phyloP scores from a whole-genome alignment of 805 yeast species.

The Priceomyces carsonii region DNA sequence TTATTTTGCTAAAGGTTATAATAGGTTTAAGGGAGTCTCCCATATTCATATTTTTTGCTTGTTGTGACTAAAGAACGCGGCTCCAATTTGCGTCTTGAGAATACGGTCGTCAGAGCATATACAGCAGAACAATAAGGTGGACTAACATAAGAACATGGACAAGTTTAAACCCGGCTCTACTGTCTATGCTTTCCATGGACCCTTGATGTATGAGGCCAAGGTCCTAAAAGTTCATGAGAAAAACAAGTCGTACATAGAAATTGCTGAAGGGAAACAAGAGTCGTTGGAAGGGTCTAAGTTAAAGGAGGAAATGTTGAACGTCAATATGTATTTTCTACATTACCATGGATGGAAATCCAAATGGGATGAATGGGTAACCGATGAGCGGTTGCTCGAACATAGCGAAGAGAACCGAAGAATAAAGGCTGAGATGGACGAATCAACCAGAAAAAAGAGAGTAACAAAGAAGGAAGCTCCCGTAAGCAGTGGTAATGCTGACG shows the following conservation, averaged over 20 bases:
- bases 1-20: too few relatives aligned
- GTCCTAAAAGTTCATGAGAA: constrained; percentile 65
- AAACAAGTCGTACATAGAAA: constrained; percentile 38
- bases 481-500: not conserved
- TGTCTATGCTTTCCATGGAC: constrained; percentile 84
- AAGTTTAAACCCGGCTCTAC: constrained; percentile 23
- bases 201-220: constrained; percentile 85
- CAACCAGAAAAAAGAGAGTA: constrained; percentile 16
- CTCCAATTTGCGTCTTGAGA: too few relatives aligned
- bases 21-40: too few relatives aligned
- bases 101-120: too few relatives aligned
- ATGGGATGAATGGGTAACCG: constrained; percentile 96
- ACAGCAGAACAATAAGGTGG: too few relatives aligned
- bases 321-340: constrained; percentile 67
- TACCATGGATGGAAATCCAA: constrained; percentile 94
- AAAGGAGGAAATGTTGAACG: constrained; percentile 25
- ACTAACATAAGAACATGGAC: too few relatives aligned
- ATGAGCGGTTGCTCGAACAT: constrained; percentile 64
- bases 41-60: too few relatives aligned
- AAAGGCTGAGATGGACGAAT: constrained; percentile 57
- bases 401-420: constrained; percentile 66
- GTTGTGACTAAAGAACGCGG: too few relatives aligned
- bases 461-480: constrained; percentile 10
- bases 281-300: constrained; percentile 29
- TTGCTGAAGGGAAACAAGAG: constrained; percentile 41